Base-by-base conservation (phyloP, 2,329 filamentous ascomycete genomes). In the Colletotrichum sp. region DNA sequence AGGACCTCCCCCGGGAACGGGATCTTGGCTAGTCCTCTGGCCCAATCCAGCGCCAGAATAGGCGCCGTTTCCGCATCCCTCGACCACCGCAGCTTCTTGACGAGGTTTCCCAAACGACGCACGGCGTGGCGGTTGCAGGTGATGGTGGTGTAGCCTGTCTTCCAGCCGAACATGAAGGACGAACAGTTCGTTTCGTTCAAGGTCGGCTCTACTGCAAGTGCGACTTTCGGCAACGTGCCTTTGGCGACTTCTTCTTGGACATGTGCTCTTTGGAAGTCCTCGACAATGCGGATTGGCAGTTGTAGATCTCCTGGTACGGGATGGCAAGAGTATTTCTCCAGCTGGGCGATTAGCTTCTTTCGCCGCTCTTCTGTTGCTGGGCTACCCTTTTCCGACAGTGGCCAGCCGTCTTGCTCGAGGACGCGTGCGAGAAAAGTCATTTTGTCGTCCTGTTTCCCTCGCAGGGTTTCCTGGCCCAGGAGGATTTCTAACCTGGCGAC, bases 91-190 rank as follows among this genome's bases (percentile, higher is more conserved):
- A 73, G 29, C 57, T 71, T 73, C 62, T 62, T 71, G 15, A 73
- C 62, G 43, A 73, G 71, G 21, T 66, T 73, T 0, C 62, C 18
- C 43, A 73, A 9, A 1, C 63, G 15, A 7, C 62, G 65, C 13
- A 73, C 62, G 0, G 69, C 71, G n/a, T 73, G 71, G 2, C 71
- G 71, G 57, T 85, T 85, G 13, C 83, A 85, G 8, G 84, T 85
- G 1, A 85, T 64, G 0, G 83, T 85, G 9, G 78, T 78, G 5
- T 81, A 33, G 9, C 78, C 79, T 3, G 76, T 78, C 18, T 78
- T 80, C 84, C 84, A 85, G 2, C 83, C 83, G 16, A 84, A 81
- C 78, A 85, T 78, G 75, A 83, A 84, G 18, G 84, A 83, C 33
- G 82, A 83, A 16, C 84, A 77, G 73, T 84, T 84, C 21, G 82